Conservation (phyloP, 1,139 yeast genomes). For the Geotrichum fermentans region DNA sequence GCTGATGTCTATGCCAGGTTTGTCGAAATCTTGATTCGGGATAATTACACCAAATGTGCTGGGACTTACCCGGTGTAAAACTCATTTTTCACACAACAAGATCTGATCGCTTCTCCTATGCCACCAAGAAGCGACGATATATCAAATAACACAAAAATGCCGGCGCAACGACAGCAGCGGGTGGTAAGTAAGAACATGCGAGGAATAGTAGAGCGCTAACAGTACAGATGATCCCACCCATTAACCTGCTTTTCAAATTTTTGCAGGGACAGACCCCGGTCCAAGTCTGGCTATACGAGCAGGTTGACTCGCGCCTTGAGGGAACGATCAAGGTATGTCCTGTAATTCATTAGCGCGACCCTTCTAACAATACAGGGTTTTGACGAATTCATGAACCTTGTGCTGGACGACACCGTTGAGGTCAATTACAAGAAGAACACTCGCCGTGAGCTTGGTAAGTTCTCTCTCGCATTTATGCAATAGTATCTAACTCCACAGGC, state of each 20-base stretch:
- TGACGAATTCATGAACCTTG: conserved; percentile 96
- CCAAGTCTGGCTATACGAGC: conserved; percentile 77
- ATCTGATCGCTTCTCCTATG: background rate
- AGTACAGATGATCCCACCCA: conserved; percentile 36
- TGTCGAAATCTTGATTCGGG: no score
- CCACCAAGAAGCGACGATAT: background rate
- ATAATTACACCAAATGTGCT: no score
- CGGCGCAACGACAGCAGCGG: conserved; percentile 38
- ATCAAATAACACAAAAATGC: conserved; percentile 23
- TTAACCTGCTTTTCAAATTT: conserved; percentile 80
- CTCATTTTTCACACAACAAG: conserved; percentile 20
- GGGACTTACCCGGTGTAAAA: no score
- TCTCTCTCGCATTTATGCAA: background rate
- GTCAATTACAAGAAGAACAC: conserved; percentile 46
- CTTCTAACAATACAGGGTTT: conserved; percentile 49
- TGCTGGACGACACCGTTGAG: conserved; percentile 84
- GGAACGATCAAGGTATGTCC: conserved; percentile 59
- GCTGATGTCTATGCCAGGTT: no score
- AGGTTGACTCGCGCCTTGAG: conserved; percentile 67
- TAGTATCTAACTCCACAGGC: conserved; percentile 28
- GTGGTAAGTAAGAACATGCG: conserved; percentile 31
- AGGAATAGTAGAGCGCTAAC: background rate
- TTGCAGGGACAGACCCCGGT: conserved; percentile 73
- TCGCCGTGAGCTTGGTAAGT: conserved; percentile 43
- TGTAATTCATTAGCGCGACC: background rate